Base-by-base conservation (phyloP, 2,329 filamentous ascomycete genomes). In the Akanthomyces muscarius region DNA sequence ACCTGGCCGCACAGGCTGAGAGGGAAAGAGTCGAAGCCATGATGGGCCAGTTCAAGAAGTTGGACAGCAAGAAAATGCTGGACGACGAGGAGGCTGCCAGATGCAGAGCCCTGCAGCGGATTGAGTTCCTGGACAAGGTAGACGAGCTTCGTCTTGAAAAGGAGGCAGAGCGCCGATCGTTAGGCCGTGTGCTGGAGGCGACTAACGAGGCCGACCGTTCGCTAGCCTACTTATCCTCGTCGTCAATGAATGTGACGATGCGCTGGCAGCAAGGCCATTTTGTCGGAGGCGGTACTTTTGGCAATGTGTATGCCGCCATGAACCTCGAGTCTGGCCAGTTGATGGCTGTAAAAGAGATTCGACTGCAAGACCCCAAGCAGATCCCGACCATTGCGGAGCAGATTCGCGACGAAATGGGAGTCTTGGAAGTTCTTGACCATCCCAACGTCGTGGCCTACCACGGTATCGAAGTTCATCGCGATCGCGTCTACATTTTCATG, bases 401-500 rank as follows among this genome's bases (percentile, higher is more conserved):
- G 73, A 98, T 99, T 73, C 88, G 89, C 66, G 95, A 99, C 71
- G 95, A 99, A 75, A 98, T 99, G 93, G 89, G 90, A 58, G 94
- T 99, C 5, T 80, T 99, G 55, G 94, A 98, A 76, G 90, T 97
- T 1, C 83, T 99, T 52, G 93, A 99, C 71, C 95, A 99, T 73
- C 95, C 95, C 25, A 99, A 99, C 73, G 91, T 99, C 65, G 96
- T 99, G 25, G 94, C 92, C 11, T 99, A 99, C 77, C 95, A 95
- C 72, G 95, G 95, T 64, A 98, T 99, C 71, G 95, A 99, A 75
- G 95, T 97, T 3, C 95, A 99, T 76, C 87, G 95, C 66, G 95
- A 99, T 81, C 95, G 97, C 73, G 95, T 99, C n/a, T 99, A 98
- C 76, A 97, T 99, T 68, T 99, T 99, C 74, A 99, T 99, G 95